Percentiles rank a stretch among this genome's conserved stretches.
phyloP scores from a whole-genome alignment of 2,329 filamentous ascomycete genomes.

The Ophiostoma populinum region DNA sequence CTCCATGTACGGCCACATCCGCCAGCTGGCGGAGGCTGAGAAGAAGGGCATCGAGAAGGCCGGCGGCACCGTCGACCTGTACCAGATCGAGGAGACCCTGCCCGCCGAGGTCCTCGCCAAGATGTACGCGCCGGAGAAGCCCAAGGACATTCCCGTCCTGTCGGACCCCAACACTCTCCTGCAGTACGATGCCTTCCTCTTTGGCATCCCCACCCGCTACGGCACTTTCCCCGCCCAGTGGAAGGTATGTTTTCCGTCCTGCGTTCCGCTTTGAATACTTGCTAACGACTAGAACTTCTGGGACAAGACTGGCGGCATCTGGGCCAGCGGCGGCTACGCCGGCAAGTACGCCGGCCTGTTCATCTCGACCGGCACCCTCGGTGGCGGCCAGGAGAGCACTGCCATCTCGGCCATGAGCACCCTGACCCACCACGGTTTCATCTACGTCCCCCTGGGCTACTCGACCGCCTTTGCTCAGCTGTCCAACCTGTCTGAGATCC shows the following conservation, averaged over 20 bases:
- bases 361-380: conserved; percentile 65
- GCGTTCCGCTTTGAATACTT: not conserved
- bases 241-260: conserved; percentile 34
- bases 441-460: conserved; percentile 93
- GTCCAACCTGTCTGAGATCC: conserved; percentile 57
- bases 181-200: conserved; percentile 71
- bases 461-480: conserved; percentile 57
- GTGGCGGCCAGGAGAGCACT: conserved; percentile 89
- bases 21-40: conserved; percentile 71
- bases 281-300: conserved; percentile 41
- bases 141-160: conserved; percentile 45
- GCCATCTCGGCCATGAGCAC: conserved; percentile 68
- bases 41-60: conserved; percentile 78
- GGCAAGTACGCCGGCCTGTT: conserved; percentile 90
- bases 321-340: conserved; percentile 57
- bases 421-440: conserved; percentile 80
- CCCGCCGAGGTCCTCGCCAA: conserved; percentile 64
- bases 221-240: conserved; percentile 96
- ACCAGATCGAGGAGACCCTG: conserved; percentile 82
- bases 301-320: conserved; percentile 79
- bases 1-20: conserved; percentile 87
- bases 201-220: conserved; percentile 90
- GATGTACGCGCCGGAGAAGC: conserved; percentile 78
- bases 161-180: conserved; percentile 42
- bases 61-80: conserved; percentile 67